Evolutionary conservation across 805 yeast species (phyloP), one percentile per base, ranked within the genome.

Genomic region (Metahyphopichia silvanorum): DNA sequence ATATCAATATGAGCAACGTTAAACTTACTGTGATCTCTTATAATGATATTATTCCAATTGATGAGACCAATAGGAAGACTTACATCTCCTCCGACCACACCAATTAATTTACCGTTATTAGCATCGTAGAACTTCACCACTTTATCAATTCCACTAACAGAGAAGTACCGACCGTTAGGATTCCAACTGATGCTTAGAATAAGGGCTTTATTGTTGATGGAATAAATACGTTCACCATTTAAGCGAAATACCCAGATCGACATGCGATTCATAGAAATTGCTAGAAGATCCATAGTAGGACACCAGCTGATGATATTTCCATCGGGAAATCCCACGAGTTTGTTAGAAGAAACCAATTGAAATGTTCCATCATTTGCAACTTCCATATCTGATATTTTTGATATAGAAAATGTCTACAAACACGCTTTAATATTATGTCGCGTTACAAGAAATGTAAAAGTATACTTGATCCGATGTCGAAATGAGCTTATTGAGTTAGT

Each of bases 201-300:
- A 11, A 47, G 48, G 7, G 62, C 52, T 32, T 53, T 53, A 31
- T 64, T 55, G 28, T 63, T 60, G 17, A 71, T 55, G 11, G 76
- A 64, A 65, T 76, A 77, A 4, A 77, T 73, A 14, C 73, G 44
- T 38, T 71, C 73, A 1, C 80, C 82, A 37, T 69, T 72, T 25
- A 69, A 52, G 29, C 86, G 66, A 41, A 71, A 75, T 7, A 79
- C 67, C 61, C 76, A 64, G 4, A 66, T 45, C 4, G 73, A 78
- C 51, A 35, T 62, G 37, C 46, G 58, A 46, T 35, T 80, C 83
- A 53, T 74, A 7, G 77, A 61, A 2, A 78, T 49, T 5, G 77
- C 71, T 21, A 81, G 40, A 20, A 76, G 60, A 40, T 74, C 74
- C 66, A 76, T 69, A 7, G 69, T 57, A 2, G 82, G 81, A 45